These are phyloP conservation scores for Blepharisma undulans DNA, from an alignment of 169 alveolate genomes.

Conservation along the genomic window DNA sequence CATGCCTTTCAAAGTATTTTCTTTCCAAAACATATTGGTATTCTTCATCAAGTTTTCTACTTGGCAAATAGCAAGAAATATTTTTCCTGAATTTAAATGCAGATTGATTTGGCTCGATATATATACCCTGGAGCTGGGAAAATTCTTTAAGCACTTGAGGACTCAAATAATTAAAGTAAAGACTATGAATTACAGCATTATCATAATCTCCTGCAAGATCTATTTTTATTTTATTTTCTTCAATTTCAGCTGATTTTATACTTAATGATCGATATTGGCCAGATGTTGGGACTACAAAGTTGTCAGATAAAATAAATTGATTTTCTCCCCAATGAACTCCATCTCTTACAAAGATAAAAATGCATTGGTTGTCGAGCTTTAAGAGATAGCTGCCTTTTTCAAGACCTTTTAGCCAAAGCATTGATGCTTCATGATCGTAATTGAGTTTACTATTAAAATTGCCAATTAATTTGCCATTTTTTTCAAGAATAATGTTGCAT, in stretches of 20 bases:
- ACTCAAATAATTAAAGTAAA: neutral
- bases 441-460: neutral
- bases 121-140: neutral
- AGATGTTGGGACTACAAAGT: neutral
- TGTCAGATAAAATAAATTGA: neutral
- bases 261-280: neutral
- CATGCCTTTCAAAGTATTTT: conserved; percentile 51
- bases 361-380: neutral
- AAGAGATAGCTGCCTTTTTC: neutral
- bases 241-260: neutral
- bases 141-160: neutral
- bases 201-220: conserved; percentile 19
- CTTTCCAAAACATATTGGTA: conserved; percentile 75
- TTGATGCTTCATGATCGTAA: neutral
- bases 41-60: conserved; percentile 64
- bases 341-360: neutral
- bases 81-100: neutral
- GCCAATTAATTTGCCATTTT: neutral
- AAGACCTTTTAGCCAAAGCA: neutral
- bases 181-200: neutral
- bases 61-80: conserved; percentile 49
- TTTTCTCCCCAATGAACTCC: neutral
- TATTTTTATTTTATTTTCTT: neutral
- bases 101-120: neutral
- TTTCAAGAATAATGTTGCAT: neutral